A percentile compares a stretch with the other conserved stretches of the same genome.
These are phyloP conservation scores for Bimuria novae-zelandiae DNA, from an alignment of 2,329 filamentous ascomycete species.

Conservation along the genomic window DNA sequence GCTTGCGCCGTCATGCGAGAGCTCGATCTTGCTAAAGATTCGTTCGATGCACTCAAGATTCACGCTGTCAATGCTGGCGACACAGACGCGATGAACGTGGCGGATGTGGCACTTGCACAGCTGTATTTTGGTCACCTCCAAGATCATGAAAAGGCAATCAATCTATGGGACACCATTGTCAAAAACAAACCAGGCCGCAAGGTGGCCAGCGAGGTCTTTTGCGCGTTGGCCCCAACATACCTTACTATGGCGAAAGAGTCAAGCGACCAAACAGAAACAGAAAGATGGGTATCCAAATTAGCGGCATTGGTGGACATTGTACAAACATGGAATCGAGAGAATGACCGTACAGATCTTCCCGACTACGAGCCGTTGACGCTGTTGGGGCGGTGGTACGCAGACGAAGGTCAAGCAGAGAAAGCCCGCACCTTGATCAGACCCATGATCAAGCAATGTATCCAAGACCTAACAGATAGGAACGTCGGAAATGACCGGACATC, in stretches of 20 bases:
- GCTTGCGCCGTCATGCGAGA: background rate
- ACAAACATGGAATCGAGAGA: background rate
- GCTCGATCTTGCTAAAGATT: background rate
- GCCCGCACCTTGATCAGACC: background rate
- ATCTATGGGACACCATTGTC: background rate
- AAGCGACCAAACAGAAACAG: background rate
- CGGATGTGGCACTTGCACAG: background rate
- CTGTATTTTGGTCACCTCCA: background rate
- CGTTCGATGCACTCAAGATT: background rate
- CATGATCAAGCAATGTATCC: background rate
- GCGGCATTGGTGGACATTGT: background rate
- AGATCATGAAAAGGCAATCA: background rate
- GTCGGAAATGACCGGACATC: background rate
- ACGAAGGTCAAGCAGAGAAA: background rate
- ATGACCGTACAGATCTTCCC: background rate
- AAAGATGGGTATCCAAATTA: background rate
- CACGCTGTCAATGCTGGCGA: background rate
- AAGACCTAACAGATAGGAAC: background rate
- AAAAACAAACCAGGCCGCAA: background rate
- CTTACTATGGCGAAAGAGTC: background rate
- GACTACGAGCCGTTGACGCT: background rate
- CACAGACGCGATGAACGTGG: background rate
- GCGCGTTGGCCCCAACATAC: background rate
- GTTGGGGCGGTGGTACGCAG: background rate
- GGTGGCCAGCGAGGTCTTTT: background rate